These are phyloP conservation scores for Yarrowia sp. DNA, from an alignment of 805 yeast genomes.

Conservation along the genomic window DNA sequence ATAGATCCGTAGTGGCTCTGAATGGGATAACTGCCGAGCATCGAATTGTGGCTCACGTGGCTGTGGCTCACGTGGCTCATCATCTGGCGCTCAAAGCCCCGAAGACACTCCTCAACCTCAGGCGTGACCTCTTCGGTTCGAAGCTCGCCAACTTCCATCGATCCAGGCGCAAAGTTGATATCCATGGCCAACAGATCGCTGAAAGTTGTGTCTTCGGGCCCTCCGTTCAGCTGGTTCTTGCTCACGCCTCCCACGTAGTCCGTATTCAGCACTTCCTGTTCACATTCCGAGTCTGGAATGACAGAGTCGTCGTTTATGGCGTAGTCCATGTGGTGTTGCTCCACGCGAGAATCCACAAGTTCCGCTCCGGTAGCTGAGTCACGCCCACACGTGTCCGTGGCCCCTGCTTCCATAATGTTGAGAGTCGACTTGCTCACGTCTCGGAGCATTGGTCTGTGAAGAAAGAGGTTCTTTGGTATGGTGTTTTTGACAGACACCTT, in stretches of 20 bases:
- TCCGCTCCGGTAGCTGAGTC: neutral
- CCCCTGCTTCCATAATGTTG: conserved; percentile 26
- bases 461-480: neutral
- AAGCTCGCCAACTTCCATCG: conserved; percentile 27
- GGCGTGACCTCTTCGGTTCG: conserved; percentile 32
- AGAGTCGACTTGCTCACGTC: conserved; percentile 38
- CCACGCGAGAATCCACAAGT: neutral
- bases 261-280: conserved; percentile 88
- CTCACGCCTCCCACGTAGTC: conserved; percentile 43
- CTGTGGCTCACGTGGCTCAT: conserved; percentile 19
- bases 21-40: conserved; percentile 10
- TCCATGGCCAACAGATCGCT: conserved; percentile 26
- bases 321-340: neutral
- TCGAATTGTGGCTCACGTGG: conserved; percentile 1
- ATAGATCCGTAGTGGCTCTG: conserved; percentile 2
- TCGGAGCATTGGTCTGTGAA: conserved; percentile 16
- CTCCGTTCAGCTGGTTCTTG: neutral
- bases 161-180: conserved; percentile 14
- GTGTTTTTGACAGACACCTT: conserved; percentile 10
- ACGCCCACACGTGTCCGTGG: conserved; percentile 12
- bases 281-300: conserved; percentile 86
- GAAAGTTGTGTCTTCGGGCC: conserved; percentile 5
- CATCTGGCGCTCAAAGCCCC: conserved; percentile 29
- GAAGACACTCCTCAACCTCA: conserved; percentile 27
- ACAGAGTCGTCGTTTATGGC: conserved; percentile 71